A percentile compares a stretch with the other conserved stretches of the same genome.
Conservation (phyloP, 331 rosid genomes). For the Prunus yedoensis region DNA sequence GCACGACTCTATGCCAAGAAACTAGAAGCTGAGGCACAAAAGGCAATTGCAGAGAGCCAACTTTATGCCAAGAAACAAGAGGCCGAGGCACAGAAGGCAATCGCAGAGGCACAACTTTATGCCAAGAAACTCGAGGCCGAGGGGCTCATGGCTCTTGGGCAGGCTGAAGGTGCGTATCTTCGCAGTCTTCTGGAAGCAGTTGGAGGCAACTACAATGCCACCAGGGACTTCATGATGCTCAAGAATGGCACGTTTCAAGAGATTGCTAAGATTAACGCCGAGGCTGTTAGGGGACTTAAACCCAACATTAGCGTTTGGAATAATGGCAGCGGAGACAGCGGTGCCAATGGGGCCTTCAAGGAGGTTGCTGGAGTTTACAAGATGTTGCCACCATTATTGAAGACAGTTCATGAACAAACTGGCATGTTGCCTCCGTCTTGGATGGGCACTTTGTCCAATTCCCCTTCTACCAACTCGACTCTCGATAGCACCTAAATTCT, state of each 20-base stretch:
- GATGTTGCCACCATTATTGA: slow-evolving; percentile 57
- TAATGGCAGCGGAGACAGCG: slow-evolving; percentile 20
- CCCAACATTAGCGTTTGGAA: slow-evolving; percentile 61
- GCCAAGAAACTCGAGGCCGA: slow-evolving; percentile 46
- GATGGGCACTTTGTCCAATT: slow-evolving; percentile 40
- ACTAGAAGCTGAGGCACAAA: slow-evolving; percentile 55
- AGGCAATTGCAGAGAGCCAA: slow-evolving; percentile 35
- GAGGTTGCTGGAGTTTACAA: slow-evolving; percentile 51
- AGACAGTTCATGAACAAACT: slow-evolving; percentile 58
- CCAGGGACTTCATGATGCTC: slow-evolving; percentile 55
- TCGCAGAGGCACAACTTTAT: slow-evolving; percentile 38
- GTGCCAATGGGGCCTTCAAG: slow-evolving; percentile 33
- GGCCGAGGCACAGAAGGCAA: slow-evolving; percentile 52
- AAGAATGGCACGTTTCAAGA: slow-evolving; percentile 46
- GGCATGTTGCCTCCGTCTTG: slow-evolving; percentile 63
- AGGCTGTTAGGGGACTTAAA: slow-evolving; percentile 45
- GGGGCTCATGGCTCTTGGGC: slow-evolving; percentile 38
- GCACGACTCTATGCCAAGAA: slow-evolving; percentile 8
- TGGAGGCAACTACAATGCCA: slow-evolving; percentile 39
- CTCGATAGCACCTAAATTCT: background rate
- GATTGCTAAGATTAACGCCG: slow-evolving; percentile 53
- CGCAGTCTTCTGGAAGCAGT: slow-evolving; percentile 38
- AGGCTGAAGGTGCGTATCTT: slow-evolving; percentile 43
- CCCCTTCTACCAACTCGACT: slow-evolving; percentile 3
- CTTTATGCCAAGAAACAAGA: slow-evolving; percentile 39